Base-by-base conservation (phyloP, 306 rosid species). In the Trichosanthes cucumerina region DNA sequence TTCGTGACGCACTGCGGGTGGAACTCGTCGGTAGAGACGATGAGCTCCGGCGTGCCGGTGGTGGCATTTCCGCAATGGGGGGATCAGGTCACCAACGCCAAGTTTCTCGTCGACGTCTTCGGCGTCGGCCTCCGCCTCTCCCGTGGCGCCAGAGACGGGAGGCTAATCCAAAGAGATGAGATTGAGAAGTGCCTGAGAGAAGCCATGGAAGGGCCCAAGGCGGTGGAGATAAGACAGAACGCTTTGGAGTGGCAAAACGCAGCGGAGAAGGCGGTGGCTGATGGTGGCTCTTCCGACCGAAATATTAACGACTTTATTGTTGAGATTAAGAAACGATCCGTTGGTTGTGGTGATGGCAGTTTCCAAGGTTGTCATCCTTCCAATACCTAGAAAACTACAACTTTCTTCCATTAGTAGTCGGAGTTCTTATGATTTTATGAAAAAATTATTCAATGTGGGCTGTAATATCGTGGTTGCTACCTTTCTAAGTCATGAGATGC, bases 1-100 rank as follows among this genome's bases (percentile, higher is more conserved):
- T 87, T 89, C 13, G 7, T 87, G 9, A 89, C 88, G 12, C 93
- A 89, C 31, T 89, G 93, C n/a, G 91, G 91, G 0, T 89, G 93
- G 91, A 89, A 89, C 77, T 89, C 91, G 1, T 68, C 93, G 0
- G 80, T 87, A 69, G 91, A 89, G 76, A 85, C 93, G 0, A n/a
- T 89, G 7, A 39, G 82, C 28, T 87, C 16, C 0, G 93, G 93
- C 1, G 60, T 87, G 18, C 91, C 89, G 0, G 79, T 87, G 23
- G 72, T 90, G 73, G 50, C 85, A 0, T 87, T 82, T 54, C 93
- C 89, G 2, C 86, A 79, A 6, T 89, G 87, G 90, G 90, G 93
- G 1, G 93, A 89, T 75, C 89, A 89, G 39, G 87, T 85, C 11
- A 89, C 88, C 6, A 87, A 89, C 24, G 87, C 88, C 1, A 89